Evolutionary conservation across 2,329 filamentous ascomycete genomes (phyloP).

Genomic region (Exutisphaerella laricina): DNA sequence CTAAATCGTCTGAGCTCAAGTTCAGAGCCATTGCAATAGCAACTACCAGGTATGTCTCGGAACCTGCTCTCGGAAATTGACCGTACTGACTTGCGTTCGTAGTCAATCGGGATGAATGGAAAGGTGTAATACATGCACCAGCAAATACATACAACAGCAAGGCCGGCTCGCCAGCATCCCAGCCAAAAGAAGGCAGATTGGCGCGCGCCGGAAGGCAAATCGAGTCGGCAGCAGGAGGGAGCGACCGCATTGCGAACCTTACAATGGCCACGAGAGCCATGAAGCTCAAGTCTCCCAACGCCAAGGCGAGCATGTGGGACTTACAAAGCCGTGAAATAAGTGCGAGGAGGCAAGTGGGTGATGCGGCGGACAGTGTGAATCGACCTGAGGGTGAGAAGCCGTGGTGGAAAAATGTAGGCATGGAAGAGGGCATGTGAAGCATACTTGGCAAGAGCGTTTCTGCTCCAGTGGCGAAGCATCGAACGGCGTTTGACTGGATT

Average conservation of each 20-base stretch:
- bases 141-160: conserved; percentile 10
- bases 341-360: conserved; percentile 83
- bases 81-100: conserved; percentile 27
- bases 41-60: conserved; percentile 42
- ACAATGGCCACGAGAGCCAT: conserved; percentile 46
- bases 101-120: conserved; percentile 73
- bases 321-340: conserved; percentile 57
- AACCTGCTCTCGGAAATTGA: background rate
- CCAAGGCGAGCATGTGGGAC: conserved; percentile 21
- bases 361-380: conserved; percentile 72
- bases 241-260: conserved; percentile 45
- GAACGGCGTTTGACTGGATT: background rate
- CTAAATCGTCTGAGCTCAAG: conserved; percentile 92
- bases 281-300: conserved; percentile 49
- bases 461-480: background rate
- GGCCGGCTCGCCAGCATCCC: conserved; percentile 37
- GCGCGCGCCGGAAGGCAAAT: conserved; percentile 36
- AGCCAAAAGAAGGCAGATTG: too few relatives aligned
- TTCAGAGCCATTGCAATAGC: conserved; percentile 93
- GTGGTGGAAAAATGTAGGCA: conserved; percentile 47
- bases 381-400: conserved; percentile 34
- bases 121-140: conserved; percentile 11
- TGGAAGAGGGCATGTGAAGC: conserved; percentile 43
- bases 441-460: background rate
- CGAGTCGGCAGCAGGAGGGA: conserved; percentile 15